phyloP scores from a whole-genome alignment of 192 early-diverging fungal species.

The Backusella macrospora region DNA sequence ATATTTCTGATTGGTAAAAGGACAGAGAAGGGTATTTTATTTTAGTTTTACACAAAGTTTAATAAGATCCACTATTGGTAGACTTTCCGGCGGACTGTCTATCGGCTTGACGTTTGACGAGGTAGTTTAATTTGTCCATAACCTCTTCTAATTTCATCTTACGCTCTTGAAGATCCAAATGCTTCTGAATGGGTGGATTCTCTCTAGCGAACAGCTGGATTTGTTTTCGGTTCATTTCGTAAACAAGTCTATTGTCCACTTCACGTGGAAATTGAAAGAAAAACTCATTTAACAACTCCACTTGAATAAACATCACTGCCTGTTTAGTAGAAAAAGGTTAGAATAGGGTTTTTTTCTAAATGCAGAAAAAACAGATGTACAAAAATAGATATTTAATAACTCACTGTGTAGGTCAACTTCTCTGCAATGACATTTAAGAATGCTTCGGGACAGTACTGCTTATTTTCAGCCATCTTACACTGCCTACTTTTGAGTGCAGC shows the following conservation, averaged over 20 bases:
- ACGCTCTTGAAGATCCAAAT: slow-evolving; percentile 86
- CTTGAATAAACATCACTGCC: slow-evolving; percentile 97
- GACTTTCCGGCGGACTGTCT: slow-evolving; percentile 34
- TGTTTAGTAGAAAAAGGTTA: slow-evolving; percentile 21
- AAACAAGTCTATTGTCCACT: slow-evolving; percentile 90
- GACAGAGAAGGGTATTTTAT: not conserved
- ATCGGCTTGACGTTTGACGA: slow-evolving; percentile 57
- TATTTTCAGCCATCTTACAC: slow-evolving; percentile 81
- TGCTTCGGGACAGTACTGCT: slow-evolving; percentile 92
- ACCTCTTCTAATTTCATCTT: slow-evolving; percentile 83
- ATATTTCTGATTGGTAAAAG: slow-evolving; percentile 2
- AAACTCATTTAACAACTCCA: slow-evolving; percentile 97
- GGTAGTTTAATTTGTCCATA: slow-evolving; percentile 67
- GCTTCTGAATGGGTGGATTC: slow-evolving; percentile 82
- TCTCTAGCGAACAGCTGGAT: slow-evolving; percentile 88
- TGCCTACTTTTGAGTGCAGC: slow-evolving; percentile 79
- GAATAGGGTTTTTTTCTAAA: not conserved
- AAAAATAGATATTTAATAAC: slow-evolving; percentile 9
- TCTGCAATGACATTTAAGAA: slow-evolving; percentile 92
- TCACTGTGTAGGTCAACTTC: slow-evolving; percentile 85
- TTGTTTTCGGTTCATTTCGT: slow-evolving; percentile 78
- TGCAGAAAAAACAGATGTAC: not conserved
- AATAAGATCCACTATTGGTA: slow-evolving; percentile 10
- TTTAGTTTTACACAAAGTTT: slow-evolving; percentile 6
- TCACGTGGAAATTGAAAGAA: slow-evolving; percentile 97